Percentiles rank a stretch among this genome's conserved stretches.
Evolutionary conservation across 78 protist genomes (phyloP).

Genomic region (Dictyostelium firmibasis): DNA sequence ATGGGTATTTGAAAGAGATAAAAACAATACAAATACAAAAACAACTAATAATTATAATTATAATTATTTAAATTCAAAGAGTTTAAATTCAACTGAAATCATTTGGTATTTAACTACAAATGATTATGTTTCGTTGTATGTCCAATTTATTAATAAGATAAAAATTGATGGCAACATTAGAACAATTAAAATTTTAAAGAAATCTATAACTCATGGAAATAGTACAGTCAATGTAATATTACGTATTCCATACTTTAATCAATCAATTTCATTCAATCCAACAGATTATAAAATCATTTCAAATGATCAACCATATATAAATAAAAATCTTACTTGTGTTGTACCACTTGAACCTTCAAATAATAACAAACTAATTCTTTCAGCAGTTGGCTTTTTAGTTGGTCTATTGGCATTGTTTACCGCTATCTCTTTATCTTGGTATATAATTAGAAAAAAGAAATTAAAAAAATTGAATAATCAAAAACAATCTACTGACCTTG

Average conservation of each 20-base stretch:
- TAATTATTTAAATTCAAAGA: neutral
- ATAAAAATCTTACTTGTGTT: neutral
- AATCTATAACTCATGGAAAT: neutral
- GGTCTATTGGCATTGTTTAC: neutral
- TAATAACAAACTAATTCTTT: neutral
- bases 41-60: neutral
- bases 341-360: neutral
- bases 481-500: neutral
- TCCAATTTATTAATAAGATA: neutral
- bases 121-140: neutral
- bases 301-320: neutral
- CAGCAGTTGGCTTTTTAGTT: neutral
- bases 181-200: neutral
- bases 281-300: neutral
- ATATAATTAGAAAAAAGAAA: neutral
- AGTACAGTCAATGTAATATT: neutral
- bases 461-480: neutral
- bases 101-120: constrained; percentile 16
- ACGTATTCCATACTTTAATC: neutral
- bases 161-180: neutral
- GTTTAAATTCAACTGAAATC: neutral
- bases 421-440: neutral
- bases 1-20: neutral
- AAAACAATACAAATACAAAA: neutral
- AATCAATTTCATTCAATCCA: neutral